Base-by-base conservation (phyloP, 805 yeast genomes). In the Priceomyces fermenticarens region DNA sequence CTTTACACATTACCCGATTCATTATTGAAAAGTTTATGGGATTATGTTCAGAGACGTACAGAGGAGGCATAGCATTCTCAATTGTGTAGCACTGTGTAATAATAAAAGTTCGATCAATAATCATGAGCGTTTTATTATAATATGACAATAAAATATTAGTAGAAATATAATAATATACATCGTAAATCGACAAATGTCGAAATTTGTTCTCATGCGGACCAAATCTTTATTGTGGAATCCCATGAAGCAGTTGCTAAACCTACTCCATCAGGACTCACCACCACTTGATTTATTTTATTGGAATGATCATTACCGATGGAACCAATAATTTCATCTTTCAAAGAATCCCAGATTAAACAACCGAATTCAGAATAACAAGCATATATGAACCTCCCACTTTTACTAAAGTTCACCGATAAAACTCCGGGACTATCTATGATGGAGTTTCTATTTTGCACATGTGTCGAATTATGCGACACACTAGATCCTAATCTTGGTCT, bases 1-100 rank as follows among this genome's bases (percentile, higher is more conserved):
- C 76, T 91, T 52, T 90, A 81, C 64, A 90, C 97, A 20, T 72
- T 91, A 51, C 98, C 98, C 14, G 97, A 91, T 60, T 80, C 85
- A 32, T 71, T 93, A 60, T 76, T 93, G 60, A 88, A 87, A 70
- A 86, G 95, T 73, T 75, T 91, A 64, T 89, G 95, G 95, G 98
- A 91, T 49, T 90, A 85, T 61, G 96, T 91, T 32, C 83, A 83
- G 65, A 87, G 84, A 65, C 83, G 87, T 53, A 63, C 66, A 15
- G 61, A 62, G 27, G 69, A 62, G 40, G 56, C 48, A 31, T 60
- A 29, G 10, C 26, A 16, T 8, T 32, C 11, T 9, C 3, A 11
- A 11, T 32, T 17, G 25, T 32, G 27, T 17, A 32, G 10, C 30
- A 34, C 31, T 39, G 29, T 39, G 41, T 39, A 39, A 32, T 33